These are phyloP conservation scores for Talaromyces proteolyticus DNA, from an alignment of 495 filamentous ascomycete genomes.

Conservation along the genomic window DNA sequence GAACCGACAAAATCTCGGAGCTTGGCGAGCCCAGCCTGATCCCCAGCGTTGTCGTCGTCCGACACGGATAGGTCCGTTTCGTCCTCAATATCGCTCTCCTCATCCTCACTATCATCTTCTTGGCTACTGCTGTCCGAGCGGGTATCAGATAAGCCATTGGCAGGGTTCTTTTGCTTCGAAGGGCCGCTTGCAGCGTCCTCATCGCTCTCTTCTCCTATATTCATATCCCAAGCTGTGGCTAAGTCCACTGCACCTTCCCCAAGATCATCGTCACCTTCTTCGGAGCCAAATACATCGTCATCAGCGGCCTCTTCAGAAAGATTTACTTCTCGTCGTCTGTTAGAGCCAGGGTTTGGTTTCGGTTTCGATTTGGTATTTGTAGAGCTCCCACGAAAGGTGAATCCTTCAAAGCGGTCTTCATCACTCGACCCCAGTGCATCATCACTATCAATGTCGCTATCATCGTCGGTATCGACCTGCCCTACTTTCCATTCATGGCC, in stretches of 20 bases:
- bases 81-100: constrained; percentile 36
- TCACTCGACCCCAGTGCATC: constrained; percentile 90
- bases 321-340: constrained; percentile 37
- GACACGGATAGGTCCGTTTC: constrained; percentile 46
- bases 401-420: constrained; percentile 74
- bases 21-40: constrained; percentile 54
- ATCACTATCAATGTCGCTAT: constrained; percentile 83
- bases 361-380: constrained; percentile 39
- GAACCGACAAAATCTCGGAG: constrained; percentile 67
- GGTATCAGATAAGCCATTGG: constrained; percentile 24
- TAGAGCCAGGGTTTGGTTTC: constrained; percentile 20
- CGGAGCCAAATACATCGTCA: constrained; percentile 38
- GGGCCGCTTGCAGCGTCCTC: constrained; percentile 23
- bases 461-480: constrained; percentile 66
- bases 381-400: constrained; percentile 63
- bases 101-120: constrained; percentile 28
- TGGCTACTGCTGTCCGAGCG: constrained; percentile 25
- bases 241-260: constrained; percentile 86
- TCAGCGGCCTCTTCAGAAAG: constrained; percentile 52
- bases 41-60: constrained; percentile 55
- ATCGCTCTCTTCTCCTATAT: constrained; percentile 34
- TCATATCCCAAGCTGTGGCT: constrained; percentile 73
- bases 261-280: constrained; percentile 57
- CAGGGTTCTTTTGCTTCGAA: constrained; percentile 23
- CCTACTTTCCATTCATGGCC: constrained; percentile 85